These are phyloP conservation scores for Acephala macrosclerotiorum DNA, from an alignment of 2,329 filamentous ascomycete species.

Conservation along the genomic window DNA sequence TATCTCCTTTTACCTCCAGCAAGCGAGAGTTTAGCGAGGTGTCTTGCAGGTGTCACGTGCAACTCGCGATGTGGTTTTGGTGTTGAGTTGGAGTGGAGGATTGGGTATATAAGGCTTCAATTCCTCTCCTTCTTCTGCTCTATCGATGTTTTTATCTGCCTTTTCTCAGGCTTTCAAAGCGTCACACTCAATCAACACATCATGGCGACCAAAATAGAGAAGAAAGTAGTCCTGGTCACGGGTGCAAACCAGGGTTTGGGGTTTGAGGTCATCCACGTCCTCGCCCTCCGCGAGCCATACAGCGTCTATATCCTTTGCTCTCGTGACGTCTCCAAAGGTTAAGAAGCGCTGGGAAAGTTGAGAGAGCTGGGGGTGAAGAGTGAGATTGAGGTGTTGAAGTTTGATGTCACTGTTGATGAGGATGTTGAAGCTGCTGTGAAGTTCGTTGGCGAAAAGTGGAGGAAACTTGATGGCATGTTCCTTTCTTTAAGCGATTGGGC, in stretches of 20 bases:
- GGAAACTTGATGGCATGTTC: neutral
- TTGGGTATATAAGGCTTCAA: neutral
- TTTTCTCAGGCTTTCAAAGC: neutral
- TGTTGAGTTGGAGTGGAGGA: neutral
- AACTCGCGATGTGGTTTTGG: too few relatives aligned
- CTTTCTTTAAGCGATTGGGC: too few relatives aligned
- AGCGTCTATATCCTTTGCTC: slow-evolving; percentile 42
- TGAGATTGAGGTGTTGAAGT: neutral
- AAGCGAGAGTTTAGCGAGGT: neutral
- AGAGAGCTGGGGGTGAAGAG: neutral
- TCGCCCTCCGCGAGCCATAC: slow-evolving; percentile 35
- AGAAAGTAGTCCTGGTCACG: neutral
- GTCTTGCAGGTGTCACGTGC: neutral
- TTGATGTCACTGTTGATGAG: neutral
- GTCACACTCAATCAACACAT: neutral
- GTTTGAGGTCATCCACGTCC: slow-evolving; percentile 42
- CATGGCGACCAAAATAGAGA: neutral
- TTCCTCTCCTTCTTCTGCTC: neutral
- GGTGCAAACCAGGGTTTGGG: slow-evolving; percentile 41
- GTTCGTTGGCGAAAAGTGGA: neutral
- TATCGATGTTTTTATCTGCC: neutral
- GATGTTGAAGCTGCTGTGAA: neutral
- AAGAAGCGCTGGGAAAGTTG: neutral
- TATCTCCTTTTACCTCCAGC: neutral
- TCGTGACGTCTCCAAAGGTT: slow-evolving; percentile 24